These are phyloP conservation scores for Coniochaeta hoffmannii DNA, from an alignment of 2,329 filamentous ascomycete species.

Conservation along the genomic window DNA sequence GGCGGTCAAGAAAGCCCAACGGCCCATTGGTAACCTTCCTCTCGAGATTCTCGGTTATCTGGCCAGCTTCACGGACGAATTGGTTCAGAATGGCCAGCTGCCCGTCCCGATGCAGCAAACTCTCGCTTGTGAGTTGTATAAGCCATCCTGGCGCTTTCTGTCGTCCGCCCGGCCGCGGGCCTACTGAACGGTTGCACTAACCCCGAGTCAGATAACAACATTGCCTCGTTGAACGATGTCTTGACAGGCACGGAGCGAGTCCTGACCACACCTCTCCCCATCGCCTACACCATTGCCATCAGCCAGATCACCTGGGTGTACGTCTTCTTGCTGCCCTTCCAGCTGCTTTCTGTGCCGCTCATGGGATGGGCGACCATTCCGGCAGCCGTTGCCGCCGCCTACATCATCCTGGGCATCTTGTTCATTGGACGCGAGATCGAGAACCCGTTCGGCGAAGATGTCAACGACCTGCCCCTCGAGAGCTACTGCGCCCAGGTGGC, in stretches of 20 bases:
- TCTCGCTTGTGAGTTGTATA: constrained; percentile 32
- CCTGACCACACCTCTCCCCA: constrained; percentile 64
- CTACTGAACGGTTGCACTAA: neutral
- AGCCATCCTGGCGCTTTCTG: constrained; percentile 7
- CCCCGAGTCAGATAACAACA: constrained; percentile 21
- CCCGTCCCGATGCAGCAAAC: constrained; percentile 42
- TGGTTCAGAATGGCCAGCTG: constrained; percentile 42
- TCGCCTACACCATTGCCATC: constrained; percentile 69
- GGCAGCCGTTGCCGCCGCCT: constrained; percentile 55
- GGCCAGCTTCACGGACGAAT: constrained; percentile 50
- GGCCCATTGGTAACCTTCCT: constrained; percentile 64
- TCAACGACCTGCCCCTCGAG: constrained; percentile 61
- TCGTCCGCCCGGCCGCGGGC: neutral
- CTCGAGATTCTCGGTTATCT: constrained; percentile 64
- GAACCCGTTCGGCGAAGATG: constrained; percentile 62
- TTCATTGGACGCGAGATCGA: constrained; percentile 63
- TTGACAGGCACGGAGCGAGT: constrained; percentile 62
- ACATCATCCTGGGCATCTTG: constrained; percentile 65
- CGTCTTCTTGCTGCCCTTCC: constrained; percentile 64
- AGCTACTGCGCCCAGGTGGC: constrained; percentile 58
- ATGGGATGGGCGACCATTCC: constrained; percentile 67
- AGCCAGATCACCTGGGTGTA: constrained; percentile 73
- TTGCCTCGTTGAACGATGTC: constrained; percentile 56
- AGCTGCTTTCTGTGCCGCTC: constrained; percentile 41
- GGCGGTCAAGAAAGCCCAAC: constrained; percentile 56